Conservation (phyloP, 345 rosid genomes). For the Hevea brasiliensis region DNA sequence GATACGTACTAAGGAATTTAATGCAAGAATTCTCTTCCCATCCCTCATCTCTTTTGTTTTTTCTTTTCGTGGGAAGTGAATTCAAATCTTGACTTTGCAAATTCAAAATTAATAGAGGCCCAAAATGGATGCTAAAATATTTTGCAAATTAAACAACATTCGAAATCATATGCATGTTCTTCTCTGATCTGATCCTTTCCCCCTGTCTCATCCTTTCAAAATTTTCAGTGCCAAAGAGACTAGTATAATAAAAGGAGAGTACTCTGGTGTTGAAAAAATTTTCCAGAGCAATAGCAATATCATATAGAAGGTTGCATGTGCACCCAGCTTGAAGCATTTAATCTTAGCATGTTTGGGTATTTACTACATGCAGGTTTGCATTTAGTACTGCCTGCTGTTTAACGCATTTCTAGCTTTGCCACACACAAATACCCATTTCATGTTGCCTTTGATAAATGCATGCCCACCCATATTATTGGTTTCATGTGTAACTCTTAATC, state of each 20-base stretch:
- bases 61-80: too few relatives aligned
- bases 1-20: too few relatives aligned
- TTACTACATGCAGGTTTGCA: constrained; percentile 48
- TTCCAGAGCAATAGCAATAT: background rate
- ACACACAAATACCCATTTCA: constrained; percentile 26
- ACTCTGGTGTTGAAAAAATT: too few relatives aligned
- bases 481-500: constrained; percentile 32
- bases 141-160: background rate
- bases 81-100: too few relatives aligned
- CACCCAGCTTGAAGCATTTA: constrained; percentile 39
- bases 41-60: too few relatives aligned
- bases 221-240: constrained; percentile 3
- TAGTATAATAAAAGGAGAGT: background rate
- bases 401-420: constrained; percentile 40
- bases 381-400: constrained; percentile 36
- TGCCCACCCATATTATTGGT: constrained; percentile 34
- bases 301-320: constrained; percentile 28
- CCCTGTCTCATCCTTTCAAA: background rate
- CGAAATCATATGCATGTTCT: background rate
- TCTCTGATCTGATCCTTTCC: background rate
- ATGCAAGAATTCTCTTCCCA: too few relatives aligned
- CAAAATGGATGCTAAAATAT: background rate
- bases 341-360: constrained; percentile 38
- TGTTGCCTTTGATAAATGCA: constrained; percentile 18
- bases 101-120: background rate